Evolutionary conservation across 2,329 filamentous ascomycete species (phyloP), one percentile per base, ranked within the genome.

Genomic region (Cladosporium sp.): DNA sequence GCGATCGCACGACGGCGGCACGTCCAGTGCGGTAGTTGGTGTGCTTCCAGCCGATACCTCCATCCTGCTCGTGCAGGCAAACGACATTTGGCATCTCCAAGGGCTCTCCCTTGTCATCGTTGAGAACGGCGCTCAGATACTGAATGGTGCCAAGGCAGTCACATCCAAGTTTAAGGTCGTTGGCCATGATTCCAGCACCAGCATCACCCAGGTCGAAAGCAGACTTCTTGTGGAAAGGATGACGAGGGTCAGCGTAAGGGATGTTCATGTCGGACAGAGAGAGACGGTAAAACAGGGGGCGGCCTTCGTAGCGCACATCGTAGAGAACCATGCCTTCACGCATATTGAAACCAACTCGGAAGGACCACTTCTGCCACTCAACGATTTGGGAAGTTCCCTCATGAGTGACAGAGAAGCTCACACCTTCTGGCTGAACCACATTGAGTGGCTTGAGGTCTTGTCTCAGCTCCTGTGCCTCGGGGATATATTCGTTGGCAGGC

Each of bases 101-200:
- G 0, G 82, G 78, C 15, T 80, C 77, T 17, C 85, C 86, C 58
- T 84, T 82, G 64, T 82, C 80, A 59, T 86, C 80, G 13, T 79
- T 78, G 1, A 87, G 71, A 15, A 83, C 78, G 3, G 79, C 80
- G 55, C 79, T 80, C 37, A 89, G 78, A 64, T 89, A 89, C 66
- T 88, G 82, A 66, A 89, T 89, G 17, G 84, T 83, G 3, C 86
- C 86, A 1, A 89, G 75, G 65, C 86, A 89, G 68, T 89, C 86
- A 64, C 86, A 89, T 25, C 86, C 86, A 1, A 89, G 76, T 64
- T 86, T 81, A 2, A 89, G 75, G 67, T 88, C 84, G 68, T 89
- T 89, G 58, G 85, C 84, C 76, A 85, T 87, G 58, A 84, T 77
- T 44, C 86, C 85, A 12, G 84, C 84, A 32, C 85, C 77, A 34